Base-by-base conservation (phyloP, 805 yeast species). In the Lachancea kluyveri region DNA sequence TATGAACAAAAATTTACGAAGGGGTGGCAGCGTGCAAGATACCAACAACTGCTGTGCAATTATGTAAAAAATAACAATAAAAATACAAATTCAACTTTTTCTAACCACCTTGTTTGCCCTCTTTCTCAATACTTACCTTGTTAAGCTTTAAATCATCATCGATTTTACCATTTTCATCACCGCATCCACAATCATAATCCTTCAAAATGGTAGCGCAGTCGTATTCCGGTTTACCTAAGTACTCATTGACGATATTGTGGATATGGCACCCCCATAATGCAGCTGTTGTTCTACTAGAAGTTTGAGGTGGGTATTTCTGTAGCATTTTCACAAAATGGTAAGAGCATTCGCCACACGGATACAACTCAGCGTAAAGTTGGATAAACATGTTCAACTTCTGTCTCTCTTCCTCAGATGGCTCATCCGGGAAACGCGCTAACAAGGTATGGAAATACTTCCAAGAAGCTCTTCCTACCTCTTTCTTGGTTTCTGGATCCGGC, bases 291-390 rank as follows among this genome's bases (percentile, higher is more conserved):
- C 95, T 68, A 14, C 81, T 69, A 6, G 74, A 65, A 3, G 80
- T 68, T 50, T 92, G 98, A 3, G 95, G 96, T 1, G 98, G 97
- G 49, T 65, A 78, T 46, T 79, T 68, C 35, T 64, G 50, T 35
- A 92, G 59, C 42, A 90, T 60, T 50, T 72, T 60, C 42, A 72
- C 80, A 57, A 92, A 92, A 57, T 92, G 97, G 42, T 84, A 67
- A 0, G 98, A 96, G 60, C 97, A 92, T 54, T 90, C 96, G 3
- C 95, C 95, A 60, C 97, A 90, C 0, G 98, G 98, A 43, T 92
- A 92, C 7, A 92, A 90, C 47, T 88, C 85, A 1, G 92, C 87
- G 61, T 88, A 92, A 21, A 84, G 62, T 14, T 73, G 60, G 13
- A 92, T 68, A 54, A 77, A 92, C 36, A 64, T 70, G 11, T 59